Base-by-base conservation (phyloP, 257 asterid genomes). In the Lycium barbarum region DNA sequence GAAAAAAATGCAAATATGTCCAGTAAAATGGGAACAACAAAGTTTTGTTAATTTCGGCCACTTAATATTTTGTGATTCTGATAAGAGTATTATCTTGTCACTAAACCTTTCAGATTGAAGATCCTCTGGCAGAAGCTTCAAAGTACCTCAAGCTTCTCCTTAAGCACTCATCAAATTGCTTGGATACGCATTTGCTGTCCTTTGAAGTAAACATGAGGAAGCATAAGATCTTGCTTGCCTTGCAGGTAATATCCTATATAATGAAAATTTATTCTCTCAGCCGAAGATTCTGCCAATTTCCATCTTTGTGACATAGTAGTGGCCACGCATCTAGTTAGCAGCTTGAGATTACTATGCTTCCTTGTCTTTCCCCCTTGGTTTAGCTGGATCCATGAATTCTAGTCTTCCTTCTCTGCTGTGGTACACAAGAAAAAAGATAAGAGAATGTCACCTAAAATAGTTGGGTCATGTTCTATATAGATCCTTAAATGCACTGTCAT, bases 121-220 rank as follows among this genome's bases (percentile, higher is more conserved):
- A 95, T 88, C 97, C 98, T 81, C 81, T 97, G 88, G 83, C 84
- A 76, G 99, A 97, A 93, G 98, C 98, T 68, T 94, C 99, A 18
- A 97, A 93, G 91, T 97, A 93, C 92, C 90, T 94, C 94, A 95
- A 97, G 92, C 95, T 93, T 58, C 99, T 97, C 79, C 98, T 95
- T 93, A 92, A 93, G 90, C 97, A 97, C 83, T 97, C 99, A 68
- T 89, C 98, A 84, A 93, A 97, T 84, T 88, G 84, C 84, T 87
- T 94, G 85, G 96, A 94, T 89, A 95, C 99, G 14, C 98, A 97
- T 88, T 87, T 93, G 71, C 91, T 94, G 71, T 94, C 98, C 61
- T 97, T 95, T 85, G 98, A 97, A 94, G 98, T 95, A 85, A 91
- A 95, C 86, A 92, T 92, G 94, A 93, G 99, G 90, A 97, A 89